Evolutionary conservation across 768 basidiomycete genomes (phyloP), one percentile per base, ranked within the genome.

Genomic region (Tubosaeta sp.): DNA sequence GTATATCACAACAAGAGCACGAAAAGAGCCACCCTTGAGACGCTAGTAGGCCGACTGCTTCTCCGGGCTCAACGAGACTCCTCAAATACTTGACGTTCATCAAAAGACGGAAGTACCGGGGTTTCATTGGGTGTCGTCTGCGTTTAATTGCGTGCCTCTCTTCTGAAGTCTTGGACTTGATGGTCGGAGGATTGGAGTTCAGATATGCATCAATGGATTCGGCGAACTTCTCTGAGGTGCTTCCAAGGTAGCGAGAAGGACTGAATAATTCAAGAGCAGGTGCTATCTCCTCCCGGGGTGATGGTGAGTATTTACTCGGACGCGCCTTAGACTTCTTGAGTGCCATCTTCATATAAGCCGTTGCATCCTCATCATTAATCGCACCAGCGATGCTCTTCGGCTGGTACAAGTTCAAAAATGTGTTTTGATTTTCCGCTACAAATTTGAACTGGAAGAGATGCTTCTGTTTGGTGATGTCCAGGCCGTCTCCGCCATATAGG

Each of bases 391-490:
- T 73, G 21, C 71, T 75, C 38, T 75, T 74, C 1, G 90, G 90
- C 52, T 75, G 77, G 54, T 89, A 80, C 38, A 83, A 78, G 60
- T 84, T 83, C 48, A 90, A 77, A 56, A 96, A 77, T 9, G 93
- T 89, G 19, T 79, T 64, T 58, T 86, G 82, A 69, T 99, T 99
- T 61, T 84, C 80, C 6, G 88, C 88, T 53, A 93, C 84, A 70
- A 98, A 99, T 57, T 93, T 87, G 71, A 98, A 97, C 64, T 96
- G 83, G 54, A 84, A 80, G 14, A 99, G 77, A 71, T 97, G 93
- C 68, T 95, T 96, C 71, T 97, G 94, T 70, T 90, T 94, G 47
- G 94, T 97, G 40, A 98, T 93, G 63, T 99, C 96, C 44, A 99
- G 78, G 13, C 87, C 87, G 62, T 99, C 96, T 45, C 95, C 96